Conservation (phyloP, 2,329 filamentous ascomycete genomes). For the Colletotrichum higginsianum region DNA sequence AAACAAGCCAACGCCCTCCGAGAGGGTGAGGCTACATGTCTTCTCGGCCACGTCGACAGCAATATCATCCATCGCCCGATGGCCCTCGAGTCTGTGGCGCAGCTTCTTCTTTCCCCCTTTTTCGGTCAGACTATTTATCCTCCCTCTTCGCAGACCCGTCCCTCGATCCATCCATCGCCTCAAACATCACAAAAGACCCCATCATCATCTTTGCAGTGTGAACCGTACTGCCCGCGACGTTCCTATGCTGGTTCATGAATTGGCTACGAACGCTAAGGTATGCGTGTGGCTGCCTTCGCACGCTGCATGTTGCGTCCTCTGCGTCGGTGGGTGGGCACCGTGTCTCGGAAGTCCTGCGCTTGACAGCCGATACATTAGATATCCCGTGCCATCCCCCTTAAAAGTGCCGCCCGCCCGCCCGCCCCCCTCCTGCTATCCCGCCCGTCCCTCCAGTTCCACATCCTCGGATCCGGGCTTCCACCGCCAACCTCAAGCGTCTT, state of each 20-base stretch:
- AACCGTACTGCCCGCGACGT: neutral
- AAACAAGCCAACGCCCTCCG: too few species aligned
- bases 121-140: too few species aligned
- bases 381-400: neutral
- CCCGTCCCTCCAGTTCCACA: conserved; percentile 5
- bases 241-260: neutral
- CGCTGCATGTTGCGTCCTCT: neutral
- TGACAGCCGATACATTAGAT: conserved; percentile 1
- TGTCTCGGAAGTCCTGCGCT: neutral
- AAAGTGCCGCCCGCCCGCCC: neutral
- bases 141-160: neutral
- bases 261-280: neutral
- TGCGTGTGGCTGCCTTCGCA: neutral
- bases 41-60: neutral
- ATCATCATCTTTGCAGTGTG: neutral
- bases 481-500: neutral
- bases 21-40: neutral
- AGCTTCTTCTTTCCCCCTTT: neutral
- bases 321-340: neutral
- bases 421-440: neutral
- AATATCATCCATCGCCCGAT: neutral
- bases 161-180: neutral
- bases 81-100: neutral
- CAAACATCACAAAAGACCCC: neutral
- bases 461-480: conserved; percentile 26